A percentile compares a stretch with the other conserved stretches of the same genome.
These are phyloP conservation scores for Ophiostoma quercus DNA, from an alignment of 2,329 filamentous ascomycete species.

Conservation along the genomic window DNA sequence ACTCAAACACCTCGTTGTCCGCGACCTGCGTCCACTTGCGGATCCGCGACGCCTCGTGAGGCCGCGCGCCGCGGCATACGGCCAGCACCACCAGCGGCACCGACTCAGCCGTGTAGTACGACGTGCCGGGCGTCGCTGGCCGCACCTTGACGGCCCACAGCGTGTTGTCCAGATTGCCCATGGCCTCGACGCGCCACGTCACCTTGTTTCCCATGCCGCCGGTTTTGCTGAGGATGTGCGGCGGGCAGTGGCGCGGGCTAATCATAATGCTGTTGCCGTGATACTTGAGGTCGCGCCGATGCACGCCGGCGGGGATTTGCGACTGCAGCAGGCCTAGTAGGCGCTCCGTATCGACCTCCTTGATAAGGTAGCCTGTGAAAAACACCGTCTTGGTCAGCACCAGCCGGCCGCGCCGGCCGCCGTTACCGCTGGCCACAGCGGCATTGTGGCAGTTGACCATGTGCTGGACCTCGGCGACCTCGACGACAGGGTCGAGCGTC, in stretches of 20 bases:
- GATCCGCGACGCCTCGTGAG: constrained; percentile 75
- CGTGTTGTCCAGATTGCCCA: constrained; percentile 68
- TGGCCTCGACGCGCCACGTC: constrained; percentile 75
- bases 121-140: constrained; percentile 58
- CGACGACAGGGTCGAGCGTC: constrained; percentile 68
- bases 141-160: constrained; percentile 82
- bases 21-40: constrained; percentile 75
- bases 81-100: constrained; percentile 78
- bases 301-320: constrained; percentile 51
- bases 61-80: constrained; percentile 66
- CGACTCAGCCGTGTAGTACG: constrained; percentile 72
- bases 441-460: constrained; percentile 85
- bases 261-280: constrained; percentile 92
- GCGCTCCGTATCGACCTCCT: constrained; percentile 62
- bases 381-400: constrained; percentile 81
- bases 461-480: constrained; percentile 78
- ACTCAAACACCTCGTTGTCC: constrained; percentile 63
- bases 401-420: constrained; percentile 39
- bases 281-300: constrained; percentile 63
- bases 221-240: constrained; percentile 70
- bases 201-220: constrained; percentile 82
- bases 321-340: constrained; percentile 62
- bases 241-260: constrained; percentile 67
- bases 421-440: constrained; percentile 37
- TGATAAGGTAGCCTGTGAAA: constrained; percentile 88